Evolutionary conservation across 2,329 filamentous ascomycete species (phyloP), one percentile per base, ranked within the genome.

Genomic region (Paecilomyces formosus): DNA sequence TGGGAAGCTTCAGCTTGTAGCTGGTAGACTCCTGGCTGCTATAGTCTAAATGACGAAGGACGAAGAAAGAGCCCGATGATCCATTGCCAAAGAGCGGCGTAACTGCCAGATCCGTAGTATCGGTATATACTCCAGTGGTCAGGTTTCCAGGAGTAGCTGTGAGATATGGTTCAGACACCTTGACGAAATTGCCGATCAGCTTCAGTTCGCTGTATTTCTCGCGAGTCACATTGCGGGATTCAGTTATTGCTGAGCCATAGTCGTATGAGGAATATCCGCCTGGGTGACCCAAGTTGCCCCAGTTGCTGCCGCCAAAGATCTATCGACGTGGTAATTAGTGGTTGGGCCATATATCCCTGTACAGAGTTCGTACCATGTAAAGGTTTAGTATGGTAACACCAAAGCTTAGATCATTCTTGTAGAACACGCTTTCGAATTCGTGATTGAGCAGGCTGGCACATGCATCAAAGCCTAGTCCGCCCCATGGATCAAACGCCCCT

Each of bases 141-240:
- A 67, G 49, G 64, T 79, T 76, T 11, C 81, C 80, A 1, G 85
- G 81, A 0, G 76, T 78, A 0, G 85, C 82, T 2, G 82, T 82
- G 18, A 91, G 74, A 65, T 90, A 92, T 0, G 82, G 84, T 0
- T 88, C 87, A 0, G 88, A 89, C 0, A 85, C 87, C 64, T 87
- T 87, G 56, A 90, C 72, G 71, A 93, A 93, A 64, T 90, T 88
- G 26, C 84, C 88, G 62, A 90, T 77, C 0, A 93, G 81, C 67
- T 93, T 94, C 26, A 89, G 78, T 70, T 94, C 89, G 50, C 85
- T 87, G 70, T 91, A 93, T 70, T 93, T 93, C 68, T 92, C 88
- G 1, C 88, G 82, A 28, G 80, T 75, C 2, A 93, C 77, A 1
- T 81, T 81, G 24, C 89, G 81, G 50, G 89, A 85, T 67, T 94